Conservation (phyloP, 805 yeast genomes). For the Lipomyces oligophaga region DNA sequence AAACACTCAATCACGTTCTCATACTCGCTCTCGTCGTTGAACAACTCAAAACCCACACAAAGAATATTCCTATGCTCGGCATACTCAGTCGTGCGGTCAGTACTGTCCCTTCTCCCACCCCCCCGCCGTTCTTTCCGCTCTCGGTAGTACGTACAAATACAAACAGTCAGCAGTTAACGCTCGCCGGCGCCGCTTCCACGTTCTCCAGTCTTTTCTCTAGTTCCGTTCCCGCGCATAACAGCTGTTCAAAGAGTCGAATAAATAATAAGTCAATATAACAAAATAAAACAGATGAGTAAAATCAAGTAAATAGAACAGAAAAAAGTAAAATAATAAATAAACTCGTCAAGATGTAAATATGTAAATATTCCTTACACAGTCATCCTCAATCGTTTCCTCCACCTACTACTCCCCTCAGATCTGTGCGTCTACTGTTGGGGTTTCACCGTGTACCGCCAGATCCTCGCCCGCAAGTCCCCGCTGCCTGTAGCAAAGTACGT, state of each 20-base stretch:
- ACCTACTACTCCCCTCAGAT: not conserved
- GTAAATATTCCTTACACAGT: not conserved
- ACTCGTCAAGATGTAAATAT: not conserved
- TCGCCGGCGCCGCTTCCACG: no score
- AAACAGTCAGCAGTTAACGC: no score
- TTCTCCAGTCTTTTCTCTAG: no score
- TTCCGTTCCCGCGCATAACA: no score
- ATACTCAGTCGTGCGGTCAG: no score
- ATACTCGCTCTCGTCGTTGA: no score
- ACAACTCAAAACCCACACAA: no score
- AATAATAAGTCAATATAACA: not conserved
- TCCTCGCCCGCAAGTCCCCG: constrained; percentile 96
- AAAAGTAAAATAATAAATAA: not conserved
- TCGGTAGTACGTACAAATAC: no score
- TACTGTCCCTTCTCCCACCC: no score
- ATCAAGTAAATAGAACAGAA: not conserved
- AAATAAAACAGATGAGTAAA: not conserved
- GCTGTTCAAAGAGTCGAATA: not conserved
- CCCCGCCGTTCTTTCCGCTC: no score
- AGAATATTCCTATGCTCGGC: no score
- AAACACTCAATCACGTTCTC: no score
- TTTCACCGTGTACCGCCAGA: constrained; percentile 54
- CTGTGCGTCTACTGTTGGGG: constrained; percentile 6
- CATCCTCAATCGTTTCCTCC: not conserved
- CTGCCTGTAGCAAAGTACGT: constrained; percentile 95